Conservation (phyloP, 495 filamentous ascomycete species). For the Penicillium pancosmium region DNA sequence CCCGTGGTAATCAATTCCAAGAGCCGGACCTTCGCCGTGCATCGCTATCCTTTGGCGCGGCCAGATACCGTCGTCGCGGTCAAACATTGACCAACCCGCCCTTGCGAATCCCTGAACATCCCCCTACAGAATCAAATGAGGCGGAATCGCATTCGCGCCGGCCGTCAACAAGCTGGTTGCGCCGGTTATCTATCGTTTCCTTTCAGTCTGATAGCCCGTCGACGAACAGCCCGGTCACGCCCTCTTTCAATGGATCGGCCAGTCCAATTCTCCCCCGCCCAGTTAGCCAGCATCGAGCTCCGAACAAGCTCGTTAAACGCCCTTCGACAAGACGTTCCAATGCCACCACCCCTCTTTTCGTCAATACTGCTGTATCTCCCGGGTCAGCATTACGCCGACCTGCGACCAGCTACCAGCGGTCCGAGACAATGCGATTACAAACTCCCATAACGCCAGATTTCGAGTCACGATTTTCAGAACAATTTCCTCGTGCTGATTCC, state of each 20-base stretch:
- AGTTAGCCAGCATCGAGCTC: conserved; percentile 50
- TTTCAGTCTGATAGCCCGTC: conserved; percentile 72
- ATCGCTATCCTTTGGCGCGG: conserved; percentile 58
- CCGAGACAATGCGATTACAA: conserved; percentile 65
- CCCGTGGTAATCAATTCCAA: conserved; percentile 12
- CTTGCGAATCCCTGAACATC: conserved; percentile 30
- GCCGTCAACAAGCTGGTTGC: conserved; percentile 72
- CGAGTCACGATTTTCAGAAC: conserved; percentile 25
- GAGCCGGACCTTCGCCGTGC: conserved; percentile 27
- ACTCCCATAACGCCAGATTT: conserved; percentile 37
- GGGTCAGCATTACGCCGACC: conserved; percentile 69
- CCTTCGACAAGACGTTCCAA: conserved; percentile 62
- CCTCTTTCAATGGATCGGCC: conserved; percentile 70
- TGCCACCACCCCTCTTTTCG: conserved; percentile 31
- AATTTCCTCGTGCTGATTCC: conserved; percentile 17
- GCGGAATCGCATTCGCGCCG: conserved; percentile 46
- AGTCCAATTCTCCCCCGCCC: conserved; percentile 62
- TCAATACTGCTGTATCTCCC: conserved; percentile 49
- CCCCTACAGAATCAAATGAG: conserved; percentile 33
- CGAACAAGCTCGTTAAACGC: conserved; percentile 92
- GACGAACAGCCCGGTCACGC: conserved; percentile 66
- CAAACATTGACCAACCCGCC: conserved; percentile 44
- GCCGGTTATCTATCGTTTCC: conserved; percentile 72
- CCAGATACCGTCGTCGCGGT: conserved; percentile 43
- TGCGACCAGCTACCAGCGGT: conserved; percentile 85